Conservation (phyloP, 768 basidiomycete genomes). For the Rubroboletus pulcherrimus region DNA sequence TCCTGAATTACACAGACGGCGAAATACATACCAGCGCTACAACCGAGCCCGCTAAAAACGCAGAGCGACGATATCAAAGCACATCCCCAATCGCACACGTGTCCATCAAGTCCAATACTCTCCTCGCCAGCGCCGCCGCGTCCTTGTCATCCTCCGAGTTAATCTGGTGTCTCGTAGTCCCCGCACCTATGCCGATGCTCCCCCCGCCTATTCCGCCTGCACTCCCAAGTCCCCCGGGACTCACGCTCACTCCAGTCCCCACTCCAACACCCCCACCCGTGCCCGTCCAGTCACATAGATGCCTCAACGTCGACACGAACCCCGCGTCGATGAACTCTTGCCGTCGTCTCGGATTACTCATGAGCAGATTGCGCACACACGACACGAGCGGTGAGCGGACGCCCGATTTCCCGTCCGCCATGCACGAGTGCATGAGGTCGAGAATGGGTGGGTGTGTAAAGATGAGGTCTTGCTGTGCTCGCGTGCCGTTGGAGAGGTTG, state of each 20-base stretch:
- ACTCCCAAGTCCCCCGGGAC: slow-evolving; percentile 26
- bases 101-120: slow-evolving; percentile 51
- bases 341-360: slow-evolving; percentile 35
- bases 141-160: slow-evolving; percentile 58
- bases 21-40: background rate
- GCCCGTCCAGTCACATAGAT: slow-evolving; percentile 39
- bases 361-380: slow-evolving; percentile 56
- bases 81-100: slow-evolving; percentile 24
- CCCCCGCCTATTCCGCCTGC: slow-evolving; percentile 5
- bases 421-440: slow-evolving; percentile 47
- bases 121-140: slow-evolving; percentile 52
- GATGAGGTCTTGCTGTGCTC: slow-evolving; percentile 49
- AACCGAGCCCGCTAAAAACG: background rate
- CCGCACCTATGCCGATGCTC: background rate
- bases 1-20: background rate
- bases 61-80: slow-evolving; percentile 6
- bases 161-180: slow-evolving; percentile 29
- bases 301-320: slow-evolving; percentile 42
- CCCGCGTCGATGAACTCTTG: slow-evolving; percentile 41
- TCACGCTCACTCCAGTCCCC: slow-evolving; percentile 17
- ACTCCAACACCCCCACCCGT: slow-evolving; percentile 7
- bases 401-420: slow-evolving; percentile 56
- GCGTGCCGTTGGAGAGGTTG: slow-evolving; percentile 62
- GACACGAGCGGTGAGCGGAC: slow-evolving; percentile 58
- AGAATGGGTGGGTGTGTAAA: slow-evolving; percentile 52